Base-by-base conservation (phyloP, 805 yeast genomes). In the Candida orba region DNA sequence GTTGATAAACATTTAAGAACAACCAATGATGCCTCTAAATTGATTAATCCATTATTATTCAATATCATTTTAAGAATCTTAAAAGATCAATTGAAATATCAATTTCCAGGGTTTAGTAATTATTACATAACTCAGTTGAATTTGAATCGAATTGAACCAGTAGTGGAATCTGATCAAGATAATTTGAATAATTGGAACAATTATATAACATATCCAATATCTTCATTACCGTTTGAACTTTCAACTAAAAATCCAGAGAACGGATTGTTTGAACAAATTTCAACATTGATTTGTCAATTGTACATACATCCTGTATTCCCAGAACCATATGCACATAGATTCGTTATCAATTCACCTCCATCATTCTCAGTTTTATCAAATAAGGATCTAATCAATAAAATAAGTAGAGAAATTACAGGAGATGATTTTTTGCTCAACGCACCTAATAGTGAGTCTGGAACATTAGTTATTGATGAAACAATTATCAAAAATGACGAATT, bases 121-220 rank as follows among this genome's bases (percentile, higher is more conserved):
- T 46, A 46, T 36, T 44, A 46, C 20, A 32, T n/a, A 7, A 15
- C 33, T 5, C 24, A 23, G 6, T 39, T 44, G 15, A 33, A 37
- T 6, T 23, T 38, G 9, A 25, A 36, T 9, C 15, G 30, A 8
- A 8, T 35, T 12, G 34, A 34, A 12, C 13, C 31, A 5, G 20
- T 17, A 6, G 10, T 23, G 2, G 20, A 17, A 8, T 20, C 32
- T 18, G 3, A 5, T n/a, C 13, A 22, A 6, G 32, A 22, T 8
- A 20, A 10, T 6, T 30, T 40, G 8, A 52, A 52, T 40, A 39
- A 32, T 12, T 52, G 56, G 56, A 24, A 40, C 13, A 45, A 48
- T 25, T 46, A 48, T 34, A 48, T 52, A 34, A 39, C 29, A n/a
- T 52, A 50, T 30, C 41, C 40, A 10, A 34, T 50, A 17, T 15